These are phyloP conservation scores for Lagerstroemia speciosa DNA, from an alignment of 345 rosid species.

Conservation along the genomic window DNA sequence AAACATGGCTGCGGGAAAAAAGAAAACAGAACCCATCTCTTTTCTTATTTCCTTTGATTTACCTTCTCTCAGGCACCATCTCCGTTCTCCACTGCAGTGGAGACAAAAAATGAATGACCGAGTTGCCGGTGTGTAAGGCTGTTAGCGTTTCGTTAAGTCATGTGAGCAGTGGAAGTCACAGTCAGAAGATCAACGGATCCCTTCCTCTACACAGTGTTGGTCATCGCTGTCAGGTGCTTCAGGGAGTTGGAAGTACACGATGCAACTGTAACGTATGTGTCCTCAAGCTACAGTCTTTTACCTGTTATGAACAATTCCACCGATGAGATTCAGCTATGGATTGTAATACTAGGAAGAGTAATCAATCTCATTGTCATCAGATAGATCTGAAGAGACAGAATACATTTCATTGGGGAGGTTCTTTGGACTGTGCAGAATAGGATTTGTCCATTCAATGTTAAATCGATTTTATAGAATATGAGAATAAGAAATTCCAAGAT, in stretches of 20 bases:
- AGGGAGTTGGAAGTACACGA: slow-evolving; percentile 30
- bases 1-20: no score
- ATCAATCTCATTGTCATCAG: no score
- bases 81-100: background rate
- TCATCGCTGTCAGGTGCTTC: background rate
- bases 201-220: slow-evolving; percentile 36
- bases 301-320: slow-evolving; percentile 29
- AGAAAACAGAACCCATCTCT: background rate
- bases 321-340: background rate
- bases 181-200: slow-evolving; percentile 53
- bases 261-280: slow-evolving; percentile 73
- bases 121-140: background rate
- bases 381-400: background rate
- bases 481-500: no score
- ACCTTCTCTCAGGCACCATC: background rate
- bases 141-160: slow-evolving; percentile 1
- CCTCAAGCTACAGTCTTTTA: slow-evolving; percentile 77
- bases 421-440: no score
- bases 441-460: no score
- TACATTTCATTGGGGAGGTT: no score
- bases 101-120: background rate
- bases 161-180: slow-evolving; percentile 19
- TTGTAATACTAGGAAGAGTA: no score
- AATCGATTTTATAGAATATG: no score
- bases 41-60: no score